phyloP scores from a whole-genome alignment of 2,329 filamentous ascomycete genomes.

The Delphinella strobiligena region DNA sequence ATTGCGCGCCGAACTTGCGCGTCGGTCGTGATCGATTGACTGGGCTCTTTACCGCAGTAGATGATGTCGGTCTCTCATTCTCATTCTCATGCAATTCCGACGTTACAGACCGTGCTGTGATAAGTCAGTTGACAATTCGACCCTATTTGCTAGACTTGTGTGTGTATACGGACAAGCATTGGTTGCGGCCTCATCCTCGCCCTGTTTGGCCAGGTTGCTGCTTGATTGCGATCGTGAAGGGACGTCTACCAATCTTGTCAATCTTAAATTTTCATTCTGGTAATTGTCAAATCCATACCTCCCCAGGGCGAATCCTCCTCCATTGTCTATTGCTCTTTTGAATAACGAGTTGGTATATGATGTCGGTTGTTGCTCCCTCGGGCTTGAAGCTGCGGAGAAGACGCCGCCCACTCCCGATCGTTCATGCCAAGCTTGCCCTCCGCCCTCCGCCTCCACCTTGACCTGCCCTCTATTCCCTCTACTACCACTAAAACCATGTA shows the following conservation, averaged over 20 bases:
- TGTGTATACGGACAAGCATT: conserved; percentile 13
- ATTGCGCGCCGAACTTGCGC: conserved; percentile 56
- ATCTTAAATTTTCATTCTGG: background rate
- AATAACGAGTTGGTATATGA: background rate
- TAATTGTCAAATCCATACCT: conserved; percentile 5
- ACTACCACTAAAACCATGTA: too few relatives aligned
- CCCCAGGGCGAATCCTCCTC: conserved; percentile 13
- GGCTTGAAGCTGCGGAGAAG: background rate
- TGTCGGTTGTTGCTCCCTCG: background rate
- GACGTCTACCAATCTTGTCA: conserved; percentile 29
- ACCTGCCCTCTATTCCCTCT: too few relatives aligned
- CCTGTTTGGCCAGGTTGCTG: conserved; percentile 27
- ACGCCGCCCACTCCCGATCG: background rate
- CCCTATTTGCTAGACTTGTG: background rate
- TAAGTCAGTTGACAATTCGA: background rate
- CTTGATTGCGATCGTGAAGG: conserved; percentile 32
- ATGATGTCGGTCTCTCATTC: background rate
- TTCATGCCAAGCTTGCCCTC: too few relatives aligned
- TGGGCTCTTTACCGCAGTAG: conserved; percentile 5
- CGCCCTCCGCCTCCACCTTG: too few relatives aligned
- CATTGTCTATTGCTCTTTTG: too few relatives aligned
- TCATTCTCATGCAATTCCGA: background rate
- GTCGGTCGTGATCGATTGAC: conserved; percentile 32
- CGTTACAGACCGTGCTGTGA: background rate
- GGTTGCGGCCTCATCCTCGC: conserved; percentile 17